Base-by-base conservation (phyloP, 306 rosid species). In the Cucumis melo region DNA sequence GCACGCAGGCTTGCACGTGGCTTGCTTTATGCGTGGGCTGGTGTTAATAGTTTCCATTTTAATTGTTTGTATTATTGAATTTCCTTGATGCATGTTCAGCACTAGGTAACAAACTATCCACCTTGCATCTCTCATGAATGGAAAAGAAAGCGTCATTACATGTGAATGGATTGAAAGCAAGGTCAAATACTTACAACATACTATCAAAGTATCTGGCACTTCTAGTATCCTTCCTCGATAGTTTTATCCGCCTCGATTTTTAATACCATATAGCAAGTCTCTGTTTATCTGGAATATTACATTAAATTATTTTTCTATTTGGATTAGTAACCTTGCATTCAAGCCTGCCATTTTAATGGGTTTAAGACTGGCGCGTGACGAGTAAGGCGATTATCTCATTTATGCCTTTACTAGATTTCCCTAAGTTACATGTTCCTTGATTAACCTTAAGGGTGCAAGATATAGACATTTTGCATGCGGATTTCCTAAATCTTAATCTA, bases 81-180 rank as follows among this genome's bases (percentile, higher is more conserved):
- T 93, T 94, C 84, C 87, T 94, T 75, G 96, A 92, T 86, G 97
- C 96, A 71, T 90, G 97, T 80, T 89, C 97, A 34, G 96, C 98
- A 32, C 98, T 96, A 8, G 97, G 98, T 79, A 94, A 94, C 88
- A 92, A 85, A 91, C 98, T 29, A 91, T 90, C 73, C 98, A 92
- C 86, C 90, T 92, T 74, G 96, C 97, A 27, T 93, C 98, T 79
- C 93, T 90, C 71, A 85, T 94, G 96, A 86, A 79, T 78, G 88
- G 88, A 72, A 85, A 87, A 83, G 96, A 96, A 72, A 87, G 86
- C 82, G 74, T 91, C 66, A 76, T 89, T 29, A 95, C 98, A 34
- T 94, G 96, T 80, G 98, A 92, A 82, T 88, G 89, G 80, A 81
- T 79, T 24, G 90, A 87, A 63, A 88, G 81, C 74, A 85, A 97